Base-by-base conservation (phyloP, 148 eudicot genomes). In the Rhododendron williamsianum region DNA sequence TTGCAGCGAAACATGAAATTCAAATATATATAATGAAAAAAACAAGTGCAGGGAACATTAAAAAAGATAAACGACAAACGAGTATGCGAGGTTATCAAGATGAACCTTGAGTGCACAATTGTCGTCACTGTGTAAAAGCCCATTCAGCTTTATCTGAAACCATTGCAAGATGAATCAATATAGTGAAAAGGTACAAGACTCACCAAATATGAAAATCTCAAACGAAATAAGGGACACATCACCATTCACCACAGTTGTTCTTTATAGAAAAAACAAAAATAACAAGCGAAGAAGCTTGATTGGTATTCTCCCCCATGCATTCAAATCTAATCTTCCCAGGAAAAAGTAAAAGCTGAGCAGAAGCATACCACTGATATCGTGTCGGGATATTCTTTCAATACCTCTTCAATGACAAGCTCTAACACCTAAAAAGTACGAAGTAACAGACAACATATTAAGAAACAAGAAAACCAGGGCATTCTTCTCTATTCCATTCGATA, bases 21-120 rank as follows among this genome's bases (percentile, higher is more conserved):
- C 38, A 78, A 77, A 45, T 21, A n/a, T 19, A 46, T 48, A 36
- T 12, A 19, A 49, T 13, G 49, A 43, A 9, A 58, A 19, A 58
- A 58, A 58, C 65, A 58, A 58, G 30, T 3, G 10, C 23, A 60
- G 21, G 46, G 5, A 81, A 81, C 49, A 21, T 25, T 1, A 56
- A 81, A 58, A 35, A 38, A 74, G 9, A 23, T 69, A 38, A 80
- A 81, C 21, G 4, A 4, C 21, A 54, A 54, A 54, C 48, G 82
- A 71, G 9, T 54, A 69, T 9, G 25, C 3, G 41, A 86, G 54
- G 84, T 5, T 19, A 54, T 48, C 36, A 51, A 18, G 87, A 51
- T 78, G 49, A 79, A 96, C 99, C 99, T 95, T 97, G 56, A 97
- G 84, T n/a, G 98, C 98, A 63, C 98, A 94, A 43, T 94, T 94